A percentile compares a stretch with the other conserved stretches of the same genome.
Evolutionary conservation across 768 basidiomycete genomes (phyloP).

Genomic region (Suillus alpinus): DNA sequence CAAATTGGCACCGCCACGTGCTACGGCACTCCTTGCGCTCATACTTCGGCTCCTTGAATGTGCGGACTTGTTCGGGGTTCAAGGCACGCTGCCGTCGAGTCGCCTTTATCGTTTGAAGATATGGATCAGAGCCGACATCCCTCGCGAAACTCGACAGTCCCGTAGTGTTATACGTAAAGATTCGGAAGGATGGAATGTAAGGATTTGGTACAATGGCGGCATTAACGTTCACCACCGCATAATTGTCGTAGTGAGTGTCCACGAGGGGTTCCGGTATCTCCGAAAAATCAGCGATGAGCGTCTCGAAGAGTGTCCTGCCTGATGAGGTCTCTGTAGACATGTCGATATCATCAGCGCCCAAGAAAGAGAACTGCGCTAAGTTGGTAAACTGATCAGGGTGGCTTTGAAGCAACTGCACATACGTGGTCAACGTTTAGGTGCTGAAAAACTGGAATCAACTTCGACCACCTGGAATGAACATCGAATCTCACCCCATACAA

Average conservation of each 20-base stretch:
- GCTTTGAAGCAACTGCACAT: constrained; percentile 23
- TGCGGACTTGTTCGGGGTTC: constrained; percentile 40
- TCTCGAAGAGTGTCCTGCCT: constrained; percentile 28
- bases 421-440: constrained; percentile 86
- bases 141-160: constrained; percentile 17
- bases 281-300: constrained; percentile 62
- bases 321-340: constrained; percentile 28
- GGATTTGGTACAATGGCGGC: constrained; percentile 84
- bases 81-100: constrained; percentile 27
- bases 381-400: background rate
- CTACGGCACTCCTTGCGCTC: constrained; percentile 48
- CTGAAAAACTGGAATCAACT: constrained; percentile 27
- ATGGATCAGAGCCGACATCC: constrained; percentile 5
- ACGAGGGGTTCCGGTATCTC: constrained; percentile 53
- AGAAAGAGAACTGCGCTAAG: constrained; percentile 47
- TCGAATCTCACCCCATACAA: constrained; percentile 66
- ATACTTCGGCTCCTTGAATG: constrained; percentile 44
- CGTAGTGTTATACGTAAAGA: constrained; percentile 80
- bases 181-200: constrained; percentile 77
- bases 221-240: constrained; percentile 73
- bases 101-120: background rate
- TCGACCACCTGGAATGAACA: constrained; percentile 25
- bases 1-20: constrained; percentile 63
- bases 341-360: constrained; percentile 52
- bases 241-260: constrained; percentile 57